These are phyloP conservation scores for Akanthomyces muscarius DNA, from an alignment of 2,329 filamentous ascomycete genomes.

Conservation along the genomic window DNA sequence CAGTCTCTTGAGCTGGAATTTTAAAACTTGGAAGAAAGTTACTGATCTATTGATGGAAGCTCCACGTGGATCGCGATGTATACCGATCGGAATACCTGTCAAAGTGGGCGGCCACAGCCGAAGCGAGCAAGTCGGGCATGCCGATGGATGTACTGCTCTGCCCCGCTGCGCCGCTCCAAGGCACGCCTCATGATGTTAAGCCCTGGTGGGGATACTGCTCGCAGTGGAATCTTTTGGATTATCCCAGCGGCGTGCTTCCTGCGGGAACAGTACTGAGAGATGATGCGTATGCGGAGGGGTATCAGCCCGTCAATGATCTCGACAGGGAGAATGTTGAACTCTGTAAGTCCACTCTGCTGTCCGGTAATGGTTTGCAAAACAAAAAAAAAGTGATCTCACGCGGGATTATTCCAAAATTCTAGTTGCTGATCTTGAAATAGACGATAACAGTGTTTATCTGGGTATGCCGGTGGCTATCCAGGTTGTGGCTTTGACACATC, in stretches of 20 bases:
- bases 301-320: slow-evolving; percentile 19
- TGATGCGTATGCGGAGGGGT: slow-evolving; percentile 19
- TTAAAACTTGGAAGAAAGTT: background rate
- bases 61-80: slow-evolving; percentile 29
- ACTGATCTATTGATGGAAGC: background rate
- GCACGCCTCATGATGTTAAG: slow-evolving; percentile 31
- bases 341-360: slow-evolving; percentile 16
- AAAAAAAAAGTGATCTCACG: background rate
- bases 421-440: slow-evolving; percentile 6
- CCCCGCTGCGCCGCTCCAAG: slow-evolving; percentile 48
- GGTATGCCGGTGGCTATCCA: slow-evolving; percentile 22
- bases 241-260: slow-evolving; percentile 39
- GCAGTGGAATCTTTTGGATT: slow-evolving; percentile 64
- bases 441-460: slow-evolving; percentile 19
- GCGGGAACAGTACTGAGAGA: slow-evolving; percentile 17
- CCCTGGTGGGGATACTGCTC: slow-evolving; percentile 58
- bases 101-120: slow-evolving; percentile 28
- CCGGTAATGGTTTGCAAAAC: background rate
- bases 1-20: background rate
- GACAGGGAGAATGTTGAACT: slow-evolving; percentile 21
- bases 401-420: background rate
- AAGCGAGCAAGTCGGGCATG: background rate
- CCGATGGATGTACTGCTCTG: slow-evolving; percentile 55
- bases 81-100: slow-evolving; percentile 28
- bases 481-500: slow-evolving; percentile 20